A percentile compares a stretch with the other conserved stretches of the same genome.
These are phyloP conservation scores for Aspergillus texensis DNA, from an alignment of 2,329 filamentous ascomycete genomes.

Conservation along the genomic window DNA sequence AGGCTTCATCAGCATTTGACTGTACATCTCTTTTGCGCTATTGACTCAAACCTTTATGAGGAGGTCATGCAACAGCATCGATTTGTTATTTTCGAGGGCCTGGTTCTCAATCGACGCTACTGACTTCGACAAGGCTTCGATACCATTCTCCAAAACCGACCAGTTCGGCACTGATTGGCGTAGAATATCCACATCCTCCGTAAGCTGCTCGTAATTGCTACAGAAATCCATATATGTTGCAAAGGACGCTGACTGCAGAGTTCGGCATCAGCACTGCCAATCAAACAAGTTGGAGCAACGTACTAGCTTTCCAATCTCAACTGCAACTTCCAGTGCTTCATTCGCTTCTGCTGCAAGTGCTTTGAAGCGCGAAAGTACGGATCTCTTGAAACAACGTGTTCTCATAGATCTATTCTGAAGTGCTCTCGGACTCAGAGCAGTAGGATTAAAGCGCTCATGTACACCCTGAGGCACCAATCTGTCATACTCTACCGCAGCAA, in stretches of 20 bases:
- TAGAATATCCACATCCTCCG: constrained; percentile 71
- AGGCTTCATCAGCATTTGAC: constrained; percentile 15
- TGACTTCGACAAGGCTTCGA: constrained; percentile 79
- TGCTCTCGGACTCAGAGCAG: constrained; percentile 45
- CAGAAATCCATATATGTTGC: constrained; percentile 90
- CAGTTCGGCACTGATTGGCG: constrained; percentile 72
- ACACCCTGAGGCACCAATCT: constrained; percentile 29
- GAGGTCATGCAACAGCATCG: constrained; percentile 80
- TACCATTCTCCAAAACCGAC: constrained; percentile 79
- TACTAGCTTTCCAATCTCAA: constrained; percentile 57
- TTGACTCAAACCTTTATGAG: constrained; percentile 73
- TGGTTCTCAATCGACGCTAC: constrained; percentile 70
- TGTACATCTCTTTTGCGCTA: constrained; percentile 8
- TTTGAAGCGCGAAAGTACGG: constrained; percentile 33
- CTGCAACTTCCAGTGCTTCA: constrained; percentile 57
- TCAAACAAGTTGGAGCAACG: constrained; percentile 3
- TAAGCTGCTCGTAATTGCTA: constrained; percentile 84
- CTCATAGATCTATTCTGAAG: constrained; percentile 32
- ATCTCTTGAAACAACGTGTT: constrained; percentile 32
- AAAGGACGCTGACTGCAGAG: constrained; percentile 72
- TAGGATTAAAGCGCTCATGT: constrained; percentile 53
- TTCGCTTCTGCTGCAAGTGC: constrained; percentile 53
- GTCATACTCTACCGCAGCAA: constrained; percentile 21
- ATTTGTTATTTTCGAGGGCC: constrained; percentile 67
- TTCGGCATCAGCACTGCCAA: constrained; percentile 48